phyloP scores from a whole-genome alignment of 148 eudicot genomes.

The Persicaria maculosa region DNA sequence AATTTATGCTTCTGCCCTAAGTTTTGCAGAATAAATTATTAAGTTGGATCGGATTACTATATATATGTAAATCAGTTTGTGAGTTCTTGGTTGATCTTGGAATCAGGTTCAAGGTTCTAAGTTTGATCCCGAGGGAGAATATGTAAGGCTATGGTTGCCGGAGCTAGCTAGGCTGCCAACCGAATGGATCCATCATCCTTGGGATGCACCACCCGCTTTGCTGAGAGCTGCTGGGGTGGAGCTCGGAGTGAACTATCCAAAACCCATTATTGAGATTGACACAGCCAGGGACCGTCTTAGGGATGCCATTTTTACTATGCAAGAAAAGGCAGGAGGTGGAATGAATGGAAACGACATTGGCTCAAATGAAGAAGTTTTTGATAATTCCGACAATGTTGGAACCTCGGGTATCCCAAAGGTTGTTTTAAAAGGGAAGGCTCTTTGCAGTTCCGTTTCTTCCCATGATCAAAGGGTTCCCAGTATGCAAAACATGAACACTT shows the following conservation, averaged over 20 bases:
- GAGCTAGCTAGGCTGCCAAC: conserved; percentile 92
- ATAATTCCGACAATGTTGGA: conserved; percentile 38
- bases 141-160: conserved; percentile 83
- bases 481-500: conserved; percentile 31
- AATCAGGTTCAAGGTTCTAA: conserved; percentile 84
- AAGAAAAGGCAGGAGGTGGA: conserved; percentile 42
- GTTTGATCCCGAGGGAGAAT: conserved; percentile 85
- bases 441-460: conserved; percentile 50
- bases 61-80: neutral
- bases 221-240: conserved; percentile 88
- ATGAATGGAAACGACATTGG: conserved; percentile 31
- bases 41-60: neutral
- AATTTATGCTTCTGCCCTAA: neutral
- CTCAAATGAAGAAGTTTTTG: conserved; percentile 61
- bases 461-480: conserved; percentile 86
- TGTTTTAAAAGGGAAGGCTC: conserved; percentile 30
- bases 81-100: neutral
- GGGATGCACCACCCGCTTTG: conserved; percentile 70
- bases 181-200: conserved; percentile 98
- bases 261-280: conserved; percentile 70
- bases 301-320: conserved; percentile 57
- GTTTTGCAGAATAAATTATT: neutral
- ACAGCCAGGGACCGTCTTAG: conserved; percentile 56
- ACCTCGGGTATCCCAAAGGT: conserved; percentile 31
- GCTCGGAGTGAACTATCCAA: conserved; percentile 76